phyloP scores from a whole-genome alignment of 192 early-diverging fungal species.

The Borealophlyctis nickersoniae region DNA sequence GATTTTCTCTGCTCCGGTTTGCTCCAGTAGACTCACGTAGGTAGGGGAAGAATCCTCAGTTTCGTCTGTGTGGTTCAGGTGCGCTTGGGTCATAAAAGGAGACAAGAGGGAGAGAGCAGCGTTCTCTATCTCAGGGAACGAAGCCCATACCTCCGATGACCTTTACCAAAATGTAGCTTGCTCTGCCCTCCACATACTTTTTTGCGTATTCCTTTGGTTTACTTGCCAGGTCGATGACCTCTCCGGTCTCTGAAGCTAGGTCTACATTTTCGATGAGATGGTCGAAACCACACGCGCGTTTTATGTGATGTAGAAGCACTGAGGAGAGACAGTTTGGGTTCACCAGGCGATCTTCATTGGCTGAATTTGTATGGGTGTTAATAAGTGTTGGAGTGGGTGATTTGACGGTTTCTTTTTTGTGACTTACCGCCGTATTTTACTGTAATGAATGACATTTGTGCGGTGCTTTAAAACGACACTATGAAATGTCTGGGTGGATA shows the following conservation, averaged over 20 bases:
- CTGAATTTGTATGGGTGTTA: conserved; percentile 17
- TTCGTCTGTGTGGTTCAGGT: conserved; percentile 28
- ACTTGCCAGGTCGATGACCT: conserved; percentile 48
- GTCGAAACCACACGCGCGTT: conserved; percentile 35
- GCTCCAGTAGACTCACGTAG: conserved; percentile 45
- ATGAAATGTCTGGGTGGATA: too few species aligned
- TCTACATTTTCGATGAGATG: conserved; percentile 39
- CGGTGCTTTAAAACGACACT: too few species aligned
- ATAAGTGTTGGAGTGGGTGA: not conserved
- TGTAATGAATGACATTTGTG: conserved; percentile 38
- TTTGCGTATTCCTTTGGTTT: conserved; percentile 55
- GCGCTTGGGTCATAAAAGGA: not conserved
- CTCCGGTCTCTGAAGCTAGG: conserved; percentile 51
- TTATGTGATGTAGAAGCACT: conserved; percentile 46
- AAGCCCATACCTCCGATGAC: conserved; percentile 46
- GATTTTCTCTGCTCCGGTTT: conserved; percentile 40
- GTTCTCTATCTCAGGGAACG: not conserved
- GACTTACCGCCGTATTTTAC: conserved; percentile 44
- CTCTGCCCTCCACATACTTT: conserved; percentile 45
- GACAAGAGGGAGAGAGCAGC: conserved; percentile 1
- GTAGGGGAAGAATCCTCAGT: conserved; percentile 36
- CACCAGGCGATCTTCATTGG: conserved; percentile 48
- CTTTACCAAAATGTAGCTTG: conserved; percentile 63
- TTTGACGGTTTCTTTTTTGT: not conserved
- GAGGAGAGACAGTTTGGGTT: conserved; percentile 49